A percentile compares a stretch with the other conserved stretches of the same genome.
These are phyloP conservation scores for Ganoderma boninense DNA, from an alignment of 1,284 basidiomycete species.

Conservation along the genomic window DNA sequence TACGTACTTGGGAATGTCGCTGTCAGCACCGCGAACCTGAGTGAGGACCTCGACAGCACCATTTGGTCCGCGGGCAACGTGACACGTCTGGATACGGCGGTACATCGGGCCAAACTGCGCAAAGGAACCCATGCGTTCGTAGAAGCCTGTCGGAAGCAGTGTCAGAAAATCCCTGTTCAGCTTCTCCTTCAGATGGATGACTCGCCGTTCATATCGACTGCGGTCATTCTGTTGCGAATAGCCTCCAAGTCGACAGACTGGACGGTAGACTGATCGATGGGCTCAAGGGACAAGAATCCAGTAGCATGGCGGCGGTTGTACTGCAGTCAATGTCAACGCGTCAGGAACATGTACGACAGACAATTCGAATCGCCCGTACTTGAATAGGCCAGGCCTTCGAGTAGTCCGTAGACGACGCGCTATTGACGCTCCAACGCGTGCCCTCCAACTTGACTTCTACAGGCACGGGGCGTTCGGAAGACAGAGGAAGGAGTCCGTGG, in stretches of 20 bases:
- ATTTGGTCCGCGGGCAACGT: constrained; percentile 7
- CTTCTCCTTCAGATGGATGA: not conserved
- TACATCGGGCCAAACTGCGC: constrained; percentile 29
- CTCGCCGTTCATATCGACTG: constrained; percentile 22
- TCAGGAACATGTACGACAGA: not conserved
- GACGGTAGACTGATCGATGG: constrained; percentile 7
- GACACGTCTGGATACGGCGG: constrained; percentile 19
- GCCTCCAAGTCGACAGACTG: constrained; percentile 27
- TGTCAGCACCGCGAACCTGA: constrained; percentile 12
- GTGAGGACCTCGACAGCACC: constrained; percentile 18
- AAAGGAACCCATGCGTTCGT: constrained; percentile 22
- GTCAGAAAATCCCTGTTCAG: not conserved
- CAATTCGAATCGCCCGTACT: not conserved
- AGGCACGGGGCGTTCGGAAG: constrained; percentile 39
- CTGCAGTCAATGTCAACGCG: not conserved
- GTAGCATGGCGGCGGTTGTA: constrained; percentile 42
- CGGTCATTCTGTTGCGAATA: constrained; percentile 28
- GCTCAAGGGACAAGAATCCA: constrained; percentile 43
- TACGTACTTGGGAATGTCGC: constrained; percentile 31
- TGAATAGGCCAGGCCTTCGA: constrained; percentile 12
- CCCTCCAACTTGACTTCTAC: constrained; percentile 41
- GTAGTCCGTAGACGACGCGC: constrained; percentile 12
- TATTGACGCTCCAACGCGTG: constrained; percentile 41
- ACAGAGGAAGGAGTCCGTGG: constrained; percentile 36
- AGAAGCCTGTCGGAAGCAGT: constrained; percentile 19